Conservation (phyloP, 345 rosid genomes). For the Isatis tinctoria region DNA sequence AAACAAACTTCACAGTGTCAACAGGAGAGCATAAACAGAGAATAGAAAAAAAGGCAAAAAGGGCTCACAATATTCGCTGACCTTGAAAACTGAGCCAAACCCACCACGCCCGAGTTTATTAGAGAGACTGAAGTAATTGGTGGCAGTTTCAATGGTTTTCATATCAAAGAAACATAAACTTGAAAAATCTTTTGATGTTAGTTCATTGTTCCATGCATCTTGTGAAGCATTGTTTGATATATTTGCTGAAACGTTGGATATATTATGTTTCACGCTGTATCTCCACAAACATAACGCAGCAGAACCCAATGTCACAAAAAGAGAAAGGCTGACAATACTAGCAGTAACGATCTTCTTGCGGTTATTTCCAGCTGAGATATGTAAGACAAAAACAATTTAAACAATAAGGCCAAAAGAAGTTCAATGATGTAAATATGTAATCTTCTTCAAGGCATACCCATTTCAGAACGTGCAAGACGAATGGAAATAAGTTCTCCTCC, state of each 20-base stretch:
- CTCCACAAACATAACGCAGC: conserved; percentile 4
- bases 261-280: not conserved
- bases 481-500: conserved; percentile 13
- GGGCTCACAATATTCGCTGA: not conserved
- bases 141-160: conserved; percentile 10
- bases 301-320: conserved; percentile 4
- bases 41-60: not conserved
- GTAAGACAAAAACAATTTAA: not conserved
- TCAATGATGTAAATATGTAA: not conserved
- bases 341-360: conserved; percentile 1
- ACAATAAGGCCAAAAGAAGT: not conserved
- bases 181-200: not conserved
- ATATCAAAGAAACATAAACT: conserved; percentile 7
- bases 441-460: not conserved
- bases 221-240: not conserved
- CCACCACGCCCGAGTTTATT: conserved; percentile 35
- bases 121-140: conserved; percentile 10
- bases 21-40: not conserved
- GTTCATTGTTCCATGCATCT: not conserved
- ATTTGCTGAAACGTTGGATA: not conserved
- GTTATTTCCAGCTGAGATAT: conserved; percentile 11
- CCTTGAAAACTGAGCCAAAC: conserved; percentile 33
- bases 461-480: conserved; percentile 19
- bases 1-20: not conserved
- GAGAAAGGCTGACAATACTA: not conserved